Conservation (phyloP, 2,329 filamentous ascomycete species). For the Venturia aucupariae region DNA sequence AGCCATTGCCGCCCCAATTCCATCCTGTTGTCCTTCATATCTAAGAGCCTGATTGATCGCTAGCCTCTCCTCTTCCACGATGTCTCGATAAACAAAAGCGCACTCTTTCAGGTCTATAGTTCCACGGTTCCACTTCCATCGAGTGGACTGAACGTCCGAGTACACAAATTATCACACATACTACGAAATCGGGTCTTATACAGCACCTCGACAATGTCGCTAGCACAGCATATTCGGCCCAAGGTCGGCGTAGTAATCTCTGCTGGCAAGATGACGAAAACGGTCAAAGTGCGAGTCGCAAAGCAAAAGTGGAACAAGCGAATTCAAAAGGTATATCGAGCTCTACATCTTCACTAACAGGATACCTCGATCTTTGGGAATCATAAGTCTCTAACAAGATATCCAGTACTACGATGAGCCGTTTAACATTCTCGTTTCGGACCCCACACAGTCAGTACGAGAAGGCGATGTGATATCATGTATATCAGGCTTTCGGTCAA, state of each 20-base stretch:
- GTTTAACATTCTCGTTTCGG: slow-evolving; percentile 63
- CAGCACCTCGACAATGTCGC: neutral
- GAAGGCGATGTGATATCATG: slow-evolving; percentile 70
- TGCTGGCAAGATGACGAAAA: slow-evolving; percentile 67
- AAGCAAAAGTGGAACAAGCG: slow-evolving; percentile 62
- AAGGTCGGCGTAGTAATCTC: slow-evolving; percentile 61
- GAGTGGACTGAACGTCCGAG: neutral
- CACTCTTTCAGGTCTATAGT: neutral
- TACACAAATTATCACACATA: neutral
- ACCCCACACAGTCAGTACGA: slow-evolving; percentile 64
- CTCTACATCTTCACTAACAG: neutral
- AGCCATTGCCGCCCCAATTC: neutral
- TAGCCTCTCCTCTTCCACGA: neutral
- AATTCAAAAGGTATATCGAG: slow-evolving; percentile 55
- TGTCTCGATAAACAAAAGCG: neutral
- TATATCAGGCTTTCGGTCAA: slow-evolving; percentile 54
- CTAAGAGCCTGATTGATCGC: neutral
- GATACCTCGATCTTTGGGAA: neutral
- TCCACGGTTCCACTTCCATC: neutral
- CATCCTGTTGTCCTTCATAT: too few relatives aligned
- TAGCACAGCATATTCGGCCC: slow-evolving; percentile 8
- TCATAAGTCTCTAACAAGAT: neutral
- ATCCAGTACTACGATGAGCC: slow-evolving; percentile 55
- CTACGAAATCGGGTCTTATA: neutral
- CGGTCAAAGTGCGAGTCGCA: slow-evolving; percentile 67